Evolutionary conservation across 352 stramenopile species (phyloP).

Genomic region (Phytophthora sojae): DNA sequence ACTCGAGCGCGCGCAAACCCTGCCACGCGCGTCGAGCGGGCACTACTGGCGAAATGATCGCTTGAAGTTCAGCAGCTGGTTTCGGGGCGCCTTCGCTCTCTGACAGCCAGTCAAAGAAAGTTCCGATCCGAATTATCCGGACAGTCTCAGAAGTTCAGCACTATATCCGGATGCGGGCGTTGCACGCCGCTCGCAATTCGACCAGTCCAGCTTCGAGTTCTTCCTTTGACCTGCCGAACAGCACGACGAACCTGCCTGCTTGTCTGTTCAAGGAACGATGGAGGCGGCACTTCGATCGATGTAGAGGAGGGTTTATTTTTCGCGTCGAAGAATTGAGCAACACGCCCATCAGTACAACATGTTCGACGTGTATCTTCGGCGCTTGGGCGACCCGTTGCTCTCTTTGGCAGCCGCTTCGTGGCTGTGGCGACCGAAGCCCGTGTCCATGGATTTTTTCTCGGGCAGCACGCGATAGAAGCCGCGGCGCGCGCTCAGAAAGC

Average conservation of each 20-base stretch:
- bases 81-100: slow-evolving; percentile 5
- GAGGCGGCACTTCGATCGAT: neutral
- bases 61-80: slow-evolving; percentile 11
- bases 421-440: neutral
- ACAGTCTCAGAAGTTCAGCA: slow-evolving; percentile 9
- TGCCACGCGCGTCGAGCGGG: neutral
- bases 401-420: slow-evolving; percentile 15
- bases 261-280: slow-evolving; percentile 3
- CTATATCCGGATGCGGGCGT: slow-evolving; percentile 8
- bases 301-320: slow-evolving; percentile 1
- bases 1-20: neutral
- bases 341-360: neutral
- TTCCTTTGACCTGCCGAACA: slow-evolving; percentile 4
- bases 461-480: slow-evolving; percentile 54
- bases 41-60: slow-evolving; percentile 23
- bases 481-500: slow-evolving; percentile 46
- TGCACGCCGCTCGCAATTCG: neutral
- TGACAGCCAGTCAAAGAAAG: slow-evolving; percentile 12
- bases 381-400: slow-evolving; percentile 42
- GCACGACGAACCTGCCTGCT: slow-evolving; percentile 4
- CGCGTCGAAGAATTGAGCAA: neutral
- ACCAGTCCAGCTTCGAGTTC: neutral
- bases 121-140: slow-evolving; percentile 6
- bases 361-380: slow-evolving; percentile 36
- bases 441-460: slow-evolving; percentile 38